Base-by-base conservation (phyloP, 148 eudicot species). In the Nepenthes mirabilis region DNA sequence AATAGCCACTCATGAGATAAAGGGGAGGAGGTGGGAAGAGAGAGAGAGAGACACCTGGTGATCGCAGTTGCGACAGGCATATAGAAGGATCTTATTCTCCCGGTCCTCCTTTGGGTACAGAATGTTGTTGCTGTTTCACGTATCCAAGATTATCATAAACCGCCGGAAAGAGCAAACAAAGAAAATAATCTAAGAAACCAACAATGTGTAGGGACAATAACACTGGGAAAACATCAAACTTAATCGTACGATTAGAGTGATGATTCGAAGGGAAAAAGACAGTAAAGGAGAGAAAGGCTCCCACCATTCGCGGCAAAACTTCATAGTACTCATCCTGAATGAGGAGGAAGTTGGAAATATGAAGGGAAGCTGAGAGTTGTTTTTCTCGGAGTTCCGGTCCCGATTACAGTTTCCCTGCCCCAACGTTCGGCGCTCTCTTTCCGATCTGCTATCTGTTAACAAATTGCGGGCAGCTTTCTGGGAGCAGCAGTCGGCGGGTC, bases 301-400 rank as follows among this genome's bases (percentile, higher is more conserved):
- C 23, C 23, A 91, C 97, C 97, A 91, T 78, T 91, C 93, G 47
- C 93, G 85, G 82, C 97, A 91, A 64, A 87, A 91, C 55, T 91
- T 91, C 97, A 91, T 87, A 72, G 97, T 85, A 87, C 97, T 91
- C 97, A 91, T 91, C 57, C 78, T 79, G 75, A 56, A 61, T n/a
- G 56, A 6, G 8, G 56, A 13, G 56, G 33, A 52, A 8, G 34
- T 53, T 53, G 56, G 56, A 7, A 11, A 11, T 53, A 8, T 32
- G 6, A 6, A 11, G 48, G 11, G 48, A 45, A 6, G 6, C 48
- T 45, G 48, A 5, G 48, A 23, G 23, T 23, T 23, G 23, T 23
- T 45, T 45, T 45, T 1, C 11, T 45, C 48, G 48, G 48, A 45
- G 6, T 45, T 11, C 48, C 8, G 11, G 48, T 45, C 48, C 8